These are phyloP conservation scores for Colletotrichum euphorbiae DNA, from an alignment of 2,329 filamentous ascomycete species.

Conservation along the genomic window DNA sequence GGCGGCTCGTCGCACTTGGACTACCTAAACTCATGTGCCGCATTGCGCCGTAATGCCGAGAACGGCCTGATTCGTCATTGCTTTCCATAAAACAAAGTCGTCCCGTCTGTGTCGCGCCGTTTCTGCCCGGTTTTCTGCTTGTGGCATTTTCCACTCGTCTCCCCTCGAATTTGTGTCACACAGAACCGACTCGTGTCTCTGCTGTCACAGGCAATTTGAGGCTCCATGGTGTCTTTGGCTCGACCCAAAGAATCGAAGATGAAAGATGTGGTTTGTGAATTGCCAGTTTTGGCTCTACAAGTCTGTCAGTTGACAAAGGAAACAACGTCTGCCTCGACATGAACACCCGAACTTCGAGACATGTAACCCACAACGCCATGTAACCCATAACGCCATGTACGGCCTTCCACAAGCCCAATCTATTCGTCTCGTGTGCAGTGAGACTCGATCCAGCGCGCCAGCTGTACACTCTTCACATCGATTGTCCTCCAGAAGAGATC, in stretches of 20 bases:
- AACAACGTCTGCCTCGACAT: constrained; percentile 7
- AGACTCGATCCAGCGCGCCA: constrained; percentile 61
- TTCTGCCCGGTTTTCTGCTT: not conserved
- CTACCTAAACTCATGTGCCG: too few species aligned
- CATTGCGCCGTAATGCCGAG: not conserved
- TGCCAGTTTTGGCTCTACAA: constrained; percentile 7
- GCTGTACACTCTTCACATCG: constrained; percentile 59
- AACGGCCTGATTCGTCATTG: constrained; percentile 1
- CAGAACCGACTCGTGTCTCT: not conserved
- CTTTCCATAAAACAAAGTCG: constrained; percentile 1
- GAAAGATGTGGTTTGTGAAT: not conserved
- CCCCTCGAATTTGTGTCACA: not conserved
- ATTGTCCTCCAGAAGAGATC: constrained; percentile 70
- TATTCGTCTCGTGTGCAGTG: constrained; percentile 38
- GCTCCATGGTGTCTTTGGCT: not conserved
- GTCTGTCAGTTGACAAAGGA: constrained; percentile 10
- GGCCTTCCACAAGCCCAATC: not conserved
- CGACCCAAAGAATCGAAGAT: not conserved
- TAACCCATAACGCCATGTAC: not conserved
- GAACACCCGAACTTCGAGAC: constrained; percentile 14
- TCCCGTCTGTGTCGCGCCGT: not conserved
- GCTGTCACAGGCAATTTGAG: not conserved
- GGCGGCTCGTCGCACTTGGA: constrained; percentile 13
- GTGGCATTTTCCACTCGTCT: not conserved
- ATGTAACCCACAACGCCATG: not conserved